These are phyloP conservation scores for Picochlorum sp. DNA, from an alignment of 139 green algal genomes.

Conservation along the genomic window DNA sequence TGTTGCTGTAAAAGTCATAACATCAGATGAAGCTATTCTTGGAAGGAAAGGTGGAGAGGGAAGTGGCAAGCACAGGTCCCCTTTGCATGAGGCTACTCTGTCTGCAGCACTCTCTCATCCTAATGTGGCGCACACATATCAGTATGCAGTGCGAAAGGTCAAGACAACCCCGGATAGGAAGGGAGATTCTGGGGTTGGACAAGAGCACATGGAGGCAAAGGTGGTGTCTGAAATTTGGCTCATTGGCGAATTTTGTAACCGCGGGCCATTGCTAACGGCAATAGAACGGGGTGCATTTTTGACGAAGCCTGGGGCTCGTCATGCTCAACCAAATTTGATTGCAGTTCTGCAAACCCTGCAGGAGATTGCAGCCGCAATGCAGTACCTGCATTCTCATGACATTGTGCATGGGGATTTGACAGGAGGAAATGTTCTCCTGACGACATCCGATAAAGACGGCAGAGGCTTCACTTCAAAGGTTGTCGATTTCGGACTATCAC, in stretches of 20 bases:
- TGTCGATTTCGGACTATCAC: conserved; percentile 64
- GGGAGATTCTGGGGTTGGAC: background rate
- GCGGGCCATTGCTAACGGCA: conserved; percentile 33
- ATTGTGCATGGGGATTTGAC: conserved; percentile 34
- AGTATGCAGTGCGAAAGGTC: conserved; percentile 25
- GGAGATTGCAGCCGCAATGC: conserved; percentile 36
- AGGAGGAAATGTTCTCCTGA: conserved; percentile 33
- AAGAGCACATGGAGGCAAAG: background rate
- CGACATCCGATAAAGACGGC: conserved; percentile 23
- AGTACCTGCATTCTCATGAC: conserved; percentile 34
- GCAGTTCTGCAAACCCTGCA: conserved; percentile 36
- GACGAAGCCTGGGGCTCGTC: conserved; percentile 20
- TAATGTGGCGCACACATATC: conserved; percentile 44
- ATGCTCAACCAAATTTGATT: conserved; percentile 35
- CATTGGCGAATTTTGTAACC: conserved; percentile 39
- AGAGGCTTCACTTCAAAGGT: conserved; percentile 35
- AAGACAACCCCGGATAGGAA: background rate
- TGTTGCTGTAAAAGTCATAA: conserved; percentile 74
- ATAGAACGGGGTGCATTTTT: conserved; percentile 41
- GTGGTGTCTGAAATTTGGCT: conserved; percentile 30
- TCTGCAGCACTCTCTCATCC: conserved; percentile 30
- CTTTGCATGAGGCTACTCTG: conserved; percentile 15
- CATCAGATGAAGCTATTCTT: conserved; percentile 18
- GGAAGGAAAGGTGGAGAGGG: background rate
- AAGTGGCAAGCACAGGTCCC: conserved; percentile 12